Conservation (phyloP, 2,329 filamentous ascomycete species). For the Microdochium bolleyi region DNA sequence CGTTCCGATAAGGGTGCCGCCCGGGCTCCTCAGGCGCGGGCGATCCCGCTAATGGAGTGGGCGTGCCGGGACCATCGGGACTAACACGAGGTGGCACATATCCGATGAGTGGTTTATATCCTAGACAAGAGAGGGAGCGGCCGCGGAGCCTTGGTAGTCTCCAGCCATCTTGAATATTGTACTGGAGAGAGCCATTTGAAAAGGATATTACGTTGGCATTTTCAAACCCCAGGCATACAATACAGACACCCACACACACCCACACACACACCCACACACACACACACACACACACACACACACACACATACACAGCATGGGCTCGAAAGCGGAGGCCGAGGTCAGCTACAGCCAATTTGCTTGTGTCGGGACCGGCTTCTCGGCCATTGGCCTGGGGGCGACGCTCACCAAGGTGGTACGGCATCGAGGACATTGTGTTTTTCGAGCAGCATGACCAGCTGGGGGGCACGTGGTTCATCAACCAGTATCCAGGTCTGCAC, state of each 20-base stretch:
- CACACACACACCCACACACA: no score
- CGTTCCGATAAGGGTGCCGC: neutral
- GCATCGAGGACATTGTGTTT: constrained; percentile 49
- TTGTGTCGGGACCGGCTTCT: constrained; percentile 49
- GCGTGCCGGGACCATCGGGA: neutral
- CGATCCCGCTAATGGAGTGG: neutral
- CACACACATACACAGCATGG: neutral
- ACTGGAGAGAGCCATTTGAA: neutral
- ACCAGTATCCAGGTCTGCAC: constrained; percentile 46
- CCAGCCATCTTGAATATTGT: neutral
- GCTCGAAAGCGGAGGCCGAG: neutral
- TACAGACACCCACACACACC: no score
- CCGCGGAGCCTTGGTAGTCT: neutral
- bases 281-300: no score
- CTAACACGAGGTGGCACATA: neutral
- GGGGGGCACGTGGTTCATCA: constrained; percentile 58
- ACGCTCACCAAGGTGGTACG: constrained; percentile 48
- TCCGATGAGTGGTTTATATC: neutral
- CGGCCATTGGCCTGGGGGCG: constrained; percentile 53
- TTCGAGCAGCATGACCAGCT: constrained; percentile 50
- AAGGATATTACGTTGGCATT: neutral
- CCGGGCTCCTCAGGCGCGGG: no score
- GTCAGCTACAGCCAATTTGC: constrained; percentile 27
- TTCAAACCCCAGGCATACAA: neutral
- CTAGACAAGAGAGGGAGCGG: neutral